phyloP scores from a whole-genome alignment of 352 stramenopile genomes.

The Phytophthora brassicae region DNA sequence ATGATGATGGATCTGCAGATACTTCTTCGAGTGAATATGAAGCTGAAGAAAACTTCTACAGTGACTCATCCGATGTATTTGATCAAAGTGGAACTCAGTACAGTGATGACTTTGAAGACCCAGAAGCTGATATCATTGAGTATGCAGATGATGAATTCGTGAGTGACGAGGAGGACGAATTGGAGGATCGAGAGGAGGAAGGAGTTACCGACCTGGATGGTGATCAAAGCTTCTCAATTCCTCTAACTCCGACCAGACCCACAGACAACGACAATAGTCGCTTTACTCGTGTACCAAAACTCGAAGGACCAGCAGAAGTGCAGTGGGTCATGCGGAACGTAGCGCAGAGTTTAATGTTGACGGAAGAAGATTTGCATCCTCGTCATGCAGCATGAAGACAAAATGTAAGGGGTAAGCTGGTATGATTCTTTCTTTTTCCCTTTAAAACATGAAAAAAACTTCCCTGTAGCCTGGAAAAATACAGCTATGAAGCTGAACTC shows the following conservation, averaged over 20 bases:
- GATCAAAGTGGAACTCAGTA: constrained; percentile 71
- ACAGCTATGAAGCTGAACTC: no score
- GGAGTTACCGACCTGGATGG: constrained; percentile 3
- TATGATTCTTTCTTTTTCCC: constrained; percentile 19
- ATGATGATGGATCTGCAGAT: constrained; percentile 34
- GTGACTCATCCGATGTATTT: constrained; percentile 70
- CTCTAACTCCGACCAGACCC: constrained; percentile 18
- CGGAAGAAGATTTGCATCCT: constrained; percentile 42
- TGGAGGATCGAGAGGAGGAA: constrained; percentile 6
- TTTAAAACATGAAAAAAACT: constrained; percentile 35
- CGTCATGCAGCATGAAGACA: constrained; percentile 17
- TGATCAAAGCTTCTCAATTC: constrained; percentile 6
- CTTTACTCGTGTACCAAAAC: constrained; percentile 18
- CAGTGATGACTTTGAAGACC: constrained; percentile 83
- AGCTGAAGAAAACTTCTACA: constrained; percentile 86
- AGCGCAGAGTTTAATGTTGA: constrained; percentile 67
- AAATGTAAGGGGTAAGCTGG: constrained; percentile 3
- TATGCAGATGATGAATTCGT: constrained; percentile 73
- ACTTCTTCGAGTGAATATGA: constrained; percentile 77
- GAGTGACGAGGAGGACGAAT: constrained; percentile 35
- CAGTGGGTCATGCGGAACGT: constrained; percentile 80
- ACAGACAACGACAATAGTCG: constrained; percentile 14
- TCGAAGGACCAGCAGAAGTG: constrained; percentile 51
- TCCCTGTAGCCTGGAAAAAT: constrained; percentile 22
- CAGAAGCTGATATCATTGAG: constrained; percentile 76